Percentiles rank a stretch among this genome's conserved stretches.
Evolutionary conservation across 2,329 filamentous ascomycete species (phyloP).

Genomic region (Pseudogymnoascus destructans): DNA sequence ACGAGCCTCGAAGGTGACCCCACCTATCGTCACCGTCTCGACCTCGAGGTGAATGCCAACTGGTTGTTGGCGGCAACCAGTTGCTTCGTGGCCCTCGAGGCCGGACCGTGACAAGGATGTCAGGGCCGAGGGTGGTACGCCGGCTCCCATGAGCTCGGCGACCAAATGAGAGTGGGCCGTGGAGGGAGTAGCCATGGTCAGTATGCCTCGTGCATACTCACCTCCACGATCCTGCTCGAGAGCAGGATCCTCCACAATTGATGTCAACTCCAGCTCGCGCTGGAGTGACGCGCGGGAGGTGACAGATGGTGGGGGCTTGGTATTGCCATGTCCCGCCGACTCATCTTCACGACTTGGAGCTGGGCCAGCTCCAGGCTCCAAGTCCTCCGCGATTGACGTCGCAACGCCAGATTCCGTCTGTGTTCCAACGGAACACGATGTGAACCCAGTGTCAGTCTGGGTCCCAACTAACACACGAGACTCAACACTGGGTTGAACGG

Average conservation of each 20-base stretch:
- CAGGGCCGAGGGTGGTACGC: constrained; percentile 1
- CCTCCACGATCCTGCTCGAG: neutral
- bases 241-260: constrained; percentile 2
- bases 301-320: neutral
- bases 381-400: constrained; percentile 6
- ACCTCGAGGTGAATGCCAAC: neutral
- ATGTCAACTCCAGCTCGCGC: constrained; percentile 7
- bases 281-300: constrained; percentile 2
- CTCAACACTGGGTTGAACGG: neutral
- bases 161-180: neutral
- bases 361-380: neutral
- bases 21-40: constrained; percentile 7
- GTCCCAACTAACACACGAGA: neutral
- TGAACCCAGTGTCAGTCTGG: neutral
- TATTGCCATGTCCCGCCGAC: neutral
- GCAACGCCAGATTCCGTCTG: neutral
- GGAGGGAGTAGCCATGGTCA: constrained; percentile 4
- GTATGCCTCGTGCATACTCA: neutral
- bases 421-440: neutral
- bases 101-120: neutral
- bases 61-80: neutral
- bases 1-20: constrained; percentile 13
- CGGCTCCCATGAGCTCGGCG: neutral
- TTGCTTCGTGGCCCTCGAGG: constrained; percentile 3
- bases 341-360: neutral